Percentiles rank a stretch among this genome's conserved stretches.
These are phyloP conservation scores for Paramecium tetraurelia DNA, from an alignment of 73 alveolate genomes.

Conservation along the genomic window DNA sequence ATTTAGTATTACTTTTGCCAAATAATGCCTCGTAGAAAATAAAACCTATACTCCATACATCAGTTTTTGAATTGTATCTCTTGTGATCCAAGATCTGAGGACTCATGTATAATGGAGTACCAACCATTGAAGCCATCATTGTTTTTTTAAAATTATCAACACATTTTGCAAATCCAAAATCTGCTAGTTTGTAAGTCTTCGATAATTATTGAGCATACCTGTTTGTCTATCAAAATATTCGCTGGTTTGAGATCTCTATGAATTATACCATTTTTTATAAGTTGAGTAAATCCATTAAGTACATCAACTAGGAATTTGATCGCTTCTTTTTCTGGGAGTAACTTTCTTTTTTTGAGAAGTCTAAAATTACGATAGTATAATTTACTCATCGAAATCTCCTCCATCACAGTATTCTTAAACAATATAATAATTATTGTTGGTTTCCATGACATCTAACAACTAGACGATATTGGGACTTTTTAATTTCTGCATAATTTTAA, in stretches of 20 bases:
- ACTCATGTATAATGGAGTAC: slow-evolving; percentile 81
- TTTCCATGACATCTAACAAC: slow-evolving; percentile 59
- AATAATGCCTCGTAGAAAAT: slow-evolving; percentile 80
- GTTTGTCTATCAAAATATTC: slow-evolving; percentile 54
- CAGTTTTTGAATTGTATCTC: slow-evolving; percentile 88
- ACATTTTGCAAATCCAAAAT: slow-evolving; percentile 65
- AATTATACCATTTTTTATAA: slow-evolving; percentile 59
- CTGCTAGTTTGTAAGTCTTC: slow-evolving; percentile 60
- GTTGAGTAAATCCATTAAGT: slow-evolving; percentile 43
- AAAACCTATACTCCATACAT: slow-evolving; percentile 96
- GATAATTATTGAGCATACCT: slow-evolving; percentile 8
- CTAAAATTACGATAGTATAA: neutral
- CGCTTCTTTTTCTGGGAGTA: slow-evolving; percentile 58
- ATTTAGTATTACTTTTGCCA: slow-evolving; percentile 27
- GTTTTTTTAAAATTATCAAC: slow-evolving; percentile 58
- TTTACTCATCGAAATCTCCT: slow-evolving; percentile 61
- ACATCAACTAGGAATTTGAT: slow-evolving; percentile 56
- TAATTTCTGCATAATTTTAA: slow-evolving; percentile 55
- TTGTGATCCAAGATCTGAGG: slow-evolving; percentile 90
- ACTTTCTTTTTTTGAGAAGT: neutral
- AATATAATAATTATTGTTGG: slow-evolving; percentile 56
- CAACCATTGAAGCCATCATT: slow-evolving; percentile 58
- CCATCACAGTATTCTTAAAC: slow-evolving; percentile 64
- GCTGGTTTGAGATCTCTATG: slow-evolving; percentile 67
- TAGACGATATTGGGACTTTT: slow-evolving; percentile 46